These are phyloP conservation scores for Arthrinium puccinioides DNA, from an alignment of 2,329 filamentous ascomycete genomes.

Conservation along the genomic window DNA sequence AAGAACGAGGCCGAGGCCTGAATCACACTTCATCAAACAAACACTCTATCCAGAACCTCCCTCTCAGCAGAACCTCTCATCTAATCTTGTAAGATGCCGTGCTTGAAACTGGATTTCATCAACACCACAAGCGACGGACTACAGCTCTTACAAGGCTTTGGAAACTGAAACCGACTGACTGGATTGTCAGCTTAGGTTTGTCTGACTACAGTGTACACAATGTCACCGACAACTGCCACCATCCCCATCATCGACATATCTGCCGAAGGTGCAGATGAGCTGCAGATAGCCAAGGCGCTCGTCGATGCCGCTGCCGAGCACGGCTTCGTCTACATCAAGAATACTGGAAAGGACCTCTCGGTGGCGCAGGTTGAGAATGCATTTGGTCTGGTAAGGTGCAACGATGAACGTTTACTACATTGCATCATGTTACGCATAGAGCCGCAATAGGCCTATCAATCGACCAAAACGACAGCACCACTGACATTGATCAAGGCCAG, in stretches of 20 bases:
- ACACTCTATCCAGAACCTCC: no score
- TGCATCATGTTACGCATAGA: no score
- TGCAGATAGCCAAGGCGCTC: constrained; percentile 57
- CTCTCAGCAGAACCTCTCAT: no score
- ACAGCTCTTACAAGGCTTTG: no score
- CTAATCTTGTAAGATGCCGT: no score
- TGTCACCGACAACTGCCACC: constrained; percentile 20
- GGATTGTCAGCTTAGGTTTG: neutral
- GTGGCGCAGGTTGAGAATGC: constrained; percentile 58
- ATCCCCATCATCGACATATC: constrained; percentile 85
- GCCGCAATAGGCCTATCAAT: no score
- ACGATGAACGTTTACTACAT: no score
- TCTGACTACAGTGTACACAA: neutral
- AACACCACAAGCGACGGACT: no score
- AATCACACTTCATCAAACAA: no score
- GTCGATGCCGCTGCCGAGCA: constrained; percentile 74
- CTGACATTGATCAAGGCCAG: constrained; percentile 44
- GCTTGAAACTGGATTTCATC: no score
- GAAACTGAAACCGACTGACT: no score
- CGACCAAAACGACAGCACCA: neutral
- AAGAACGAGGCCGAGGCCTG: no score
- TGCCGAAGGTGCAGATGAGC: constrained; percentile 42
- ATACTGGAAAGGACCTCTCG: constrained; percentile 62
- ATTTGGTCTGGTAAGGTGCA: constrained; percentile 64
- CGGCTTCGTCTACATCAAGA: constrained; percentile 86